These are phyloP conservation scores for Fusarium sarcochroum DNA, from an alignment of 2,329 filamentous ascomycete species.

Conservation along the genomic window DNA sequence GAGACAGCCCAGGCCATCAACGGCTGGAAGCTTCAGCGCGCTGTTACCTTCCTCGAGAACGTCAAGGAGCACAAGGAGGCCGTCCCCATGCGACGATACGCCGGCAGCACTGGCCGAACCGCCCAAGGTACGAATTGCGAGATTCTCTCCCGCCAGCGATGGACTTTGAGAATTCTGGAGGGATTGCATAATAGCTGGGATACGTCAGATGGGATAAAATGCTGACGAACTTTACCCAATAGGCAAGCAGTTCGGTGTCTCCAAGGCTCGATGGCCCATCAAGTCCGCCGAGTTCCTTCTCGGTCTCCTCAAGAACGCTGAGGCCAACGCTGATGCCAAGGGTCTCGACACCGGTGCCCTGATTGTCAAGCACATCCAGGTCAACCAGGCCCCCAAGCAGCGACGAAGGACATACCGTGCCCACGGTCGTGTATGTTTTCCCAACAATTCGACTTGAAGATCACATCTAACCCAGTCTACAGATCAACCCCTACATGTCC, in stretches of 20 bases:
- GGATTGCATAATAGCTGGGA: constrained; percentile 17
- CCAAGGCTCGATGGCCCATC: constrained; percentile 97
- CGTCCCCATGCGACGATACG: constrained; percentile 97
- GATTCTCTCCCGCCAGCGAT: constrained; percentile 11
- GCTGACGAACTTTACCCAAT: constrained; percentile 50
- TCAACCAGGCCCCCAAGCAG: constrained; percentile 99
- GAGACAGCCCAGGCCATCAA: constrained; percentile 99
- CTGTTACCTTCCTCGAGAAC: constrained; percentile 97
- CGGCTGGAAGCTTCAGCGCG: constrained; percentile 97
- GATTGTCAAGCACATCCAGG: constrained; percentile 99
- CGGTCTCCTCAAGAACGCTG: constrained; percentile 96
- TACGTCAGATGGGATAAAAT: constrained; percentile 20
- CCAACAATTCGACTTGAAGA: background rate
- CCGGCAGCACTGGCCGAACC: constrained; percentile 93
- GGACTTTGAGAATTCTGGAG: constrained; percentile 17
- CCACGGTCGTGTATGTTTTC: constrained; percentile 93
- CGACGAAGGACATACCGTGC: constrained; percentile 99
- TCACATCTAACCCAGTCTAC: constrained; percentile 19
- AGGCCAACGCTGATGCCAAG: constrained; percentile 97
- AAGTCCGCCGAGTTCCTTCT: constrained; percentile 99
- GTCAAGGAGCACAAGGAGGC: constrained; percentile 97
- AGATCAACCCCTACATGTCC: constrained; percentile 99
- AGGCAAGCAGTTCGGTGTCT: constrained; percentile 99
- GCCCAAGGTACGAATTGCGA: constrained; percentile 87
- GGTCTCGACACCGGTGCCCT: constrained; percentile 97